Conservation (phyloP, 768 basidiomycete genomes). For the Psilocybe azurescens region DNA sequence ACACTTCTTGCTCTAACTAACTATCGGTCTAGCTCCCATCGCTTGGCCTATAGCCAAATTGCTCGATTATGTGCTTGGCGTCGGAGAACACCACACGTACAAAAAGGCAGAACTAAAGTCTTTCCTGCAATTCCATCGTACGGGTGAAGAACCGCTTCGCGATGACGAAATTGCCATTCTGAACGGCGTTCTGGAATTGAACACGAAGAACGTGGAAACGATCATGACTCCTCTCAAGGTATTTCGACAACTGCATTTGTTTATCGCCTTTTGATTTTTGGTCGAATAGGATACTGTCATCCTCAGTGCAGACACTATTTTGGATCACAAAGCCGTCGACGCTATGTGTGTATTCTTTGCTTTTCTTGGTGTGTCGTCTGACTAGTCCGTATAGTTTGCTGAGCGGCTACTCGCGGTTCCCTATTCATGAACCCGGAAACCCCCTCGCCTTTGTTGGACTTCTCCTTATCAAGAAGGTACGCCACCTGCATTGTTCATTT, state of each 20-base stretch:
- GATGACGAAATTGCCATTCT: conserved; percentile 86
- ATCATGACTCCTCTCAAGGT: conserved; percentile 88
- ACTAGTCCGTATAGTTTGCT: conserved; percentile 45
- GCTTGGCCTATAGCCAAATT: conserved; percentile 84
- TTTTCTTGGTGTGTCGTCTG: conserved; percentile 7
- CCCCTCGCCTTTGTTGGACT: conserved; percentile 79
- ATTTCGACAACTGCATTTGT: background rate
- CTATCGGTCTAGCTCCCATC: conserved; percentile 61
- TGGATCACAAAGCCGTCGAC: conserved; percentile 83
- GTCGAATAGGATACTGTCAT: conserved; percentile 76
- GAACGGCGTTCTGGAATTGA: conserved; percentile 81
- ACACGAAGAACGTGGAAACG: conserved; percentile 72
- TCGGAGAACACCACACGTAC: conserved; percentile 73
- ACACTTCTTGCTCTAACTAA: background rate
- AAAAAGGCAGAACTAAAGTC: conserved; percentile 84
- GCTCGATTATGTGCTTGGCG: conserved; percentile 82
- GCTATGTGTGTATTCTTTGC: conserved; percentile 53
- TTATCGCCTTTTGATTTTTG: conserved; percentile 32
- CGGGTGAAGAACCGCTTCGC: conserved; percentile 75
- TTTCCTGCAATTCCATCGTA: conserved; percentile 81
- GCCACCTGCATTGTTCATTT: background rate
- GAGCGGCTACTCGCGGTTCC: conserved; percentile 94
- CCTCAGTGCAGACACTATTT: conserved; percentile 74
- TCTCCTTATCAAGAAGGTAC: conserved; percentile 81
- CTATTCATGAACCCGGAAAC: conserved; percentile 78